Evolutionary conservation across 2,329 filamentous ascomycete species (phyloP), one percentile per base, ranked within the genome.

Genomic region (Monosporascus sp.): DNA sequence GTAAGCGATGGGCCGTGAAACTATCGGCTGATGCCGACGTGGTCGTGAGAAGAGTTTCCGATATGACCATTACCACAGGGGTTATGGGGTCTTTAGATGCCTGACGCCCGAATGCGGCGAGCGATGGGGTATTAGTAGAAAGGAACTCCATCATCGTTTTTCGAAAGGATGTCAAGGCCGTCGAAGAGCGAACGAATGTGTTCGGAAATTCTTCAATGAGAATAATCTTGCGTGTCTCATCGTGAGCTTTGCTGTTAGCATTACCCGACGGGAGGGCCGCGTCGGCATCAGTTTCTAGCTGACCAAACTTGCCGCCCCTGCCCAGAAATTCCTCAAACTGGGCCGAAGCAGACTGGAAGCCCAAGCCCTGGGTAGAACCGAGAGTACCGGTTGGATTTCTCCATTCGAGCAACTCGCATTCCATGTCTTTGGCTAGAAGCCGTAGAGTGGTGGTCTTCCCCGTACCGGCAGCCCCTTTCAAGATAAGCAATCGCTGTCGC

Each of bases 271-370:
- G 58, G 51, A 50, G 6, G 7, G 56, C 45, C 20, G 54, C 47
- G 62, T 62, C 67, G 60, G 62, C 60, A 65, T 65, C 65, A 22
- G 42, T 68, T 54, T 87, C 79, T 45, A 96, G 77, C 51, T 86
- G 86, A 17, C 86, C 83, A 69, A 94, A 96, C 57, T 86, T 88
- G 52, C 90, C 87, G 51, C 90, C 86, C 52, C 91, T 82, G 11
- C 84, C 86, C 54, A 99, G 76, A 61, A 97, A 99, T 56, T 97
- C 93, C 60, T 96, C 90, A 64, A 99, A 99, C 60, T 95, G 89
- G 6, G 84, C 79, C 5, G 89, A 84, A 31, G 85, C 79, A 1
- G 91, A 92, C 42, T 84, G 75, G 49, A 85, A 85, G 0, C 83
- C 84, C 38, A 85, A 85, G 0, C 83, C 84, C 38, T 83, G 80